Conservation (phyloP, 768 basidiomycete genomes). For the Suillus cothurnatus region DNA sequence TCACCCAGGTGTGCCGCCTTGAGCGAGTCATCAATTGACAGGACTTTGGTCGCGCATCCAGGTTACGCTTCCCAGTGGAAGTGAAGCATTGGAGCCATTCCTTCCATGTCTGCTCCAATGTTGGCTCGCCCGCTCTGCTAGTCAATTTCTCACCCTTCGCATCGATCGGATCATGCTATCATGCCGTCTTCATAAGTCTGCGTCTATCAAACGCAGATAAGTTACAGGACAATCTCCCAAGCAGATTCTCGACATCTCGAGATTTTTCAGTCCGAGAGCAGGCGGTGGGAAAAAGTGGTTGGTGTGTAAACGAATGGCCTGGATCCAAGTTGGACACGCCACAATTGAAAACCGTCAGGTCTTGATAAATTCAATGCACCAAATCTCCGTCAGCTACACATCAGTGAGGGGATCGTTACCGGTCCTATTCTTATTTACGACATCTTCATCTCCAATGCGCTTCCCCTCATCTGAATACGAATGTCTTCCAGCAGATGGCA, state of each 20-base stretch:
- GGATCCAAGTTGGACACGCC: background rate
- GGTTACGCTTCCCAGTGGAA: background rate
- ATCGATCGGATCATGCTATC: background rate
- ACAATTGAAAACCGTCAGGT: background rate
- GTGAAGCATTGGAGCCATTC: background rate
- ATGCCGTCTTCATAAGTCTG: too few species aligned
- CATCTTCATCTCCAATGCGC: background rate
- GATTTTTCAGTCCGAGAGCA: background rate
- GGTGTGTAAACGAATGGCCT: background rate
- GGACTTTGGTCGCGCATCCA: background rate
- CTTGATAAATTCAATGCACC: background rate
- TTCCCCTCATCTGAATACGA: background rate
- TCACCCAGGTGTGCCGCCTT: background rate
- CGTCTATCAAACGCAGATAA: too few species aligned
- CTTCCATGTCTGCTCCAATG: background rate
- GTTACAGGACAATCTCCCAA: background rate
- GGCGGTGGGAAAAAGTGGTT: background rate
- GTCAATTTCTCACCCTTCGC: background rate
- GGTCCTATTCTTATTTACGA: background rate
- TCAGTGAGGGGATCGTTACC: background rate
- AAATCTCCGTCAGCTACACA: background rate
- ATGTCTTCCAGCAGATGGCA: background rate
- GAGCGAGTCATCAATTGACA: too few species aligned
- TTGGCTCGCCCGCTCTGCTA: background rate
- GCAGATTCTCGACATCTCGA: background rate